These are phyloP conservation scores for Leishmania major DNA, from an alignment of 208 protist genomes.

Conservation along the genomic window DNA sequence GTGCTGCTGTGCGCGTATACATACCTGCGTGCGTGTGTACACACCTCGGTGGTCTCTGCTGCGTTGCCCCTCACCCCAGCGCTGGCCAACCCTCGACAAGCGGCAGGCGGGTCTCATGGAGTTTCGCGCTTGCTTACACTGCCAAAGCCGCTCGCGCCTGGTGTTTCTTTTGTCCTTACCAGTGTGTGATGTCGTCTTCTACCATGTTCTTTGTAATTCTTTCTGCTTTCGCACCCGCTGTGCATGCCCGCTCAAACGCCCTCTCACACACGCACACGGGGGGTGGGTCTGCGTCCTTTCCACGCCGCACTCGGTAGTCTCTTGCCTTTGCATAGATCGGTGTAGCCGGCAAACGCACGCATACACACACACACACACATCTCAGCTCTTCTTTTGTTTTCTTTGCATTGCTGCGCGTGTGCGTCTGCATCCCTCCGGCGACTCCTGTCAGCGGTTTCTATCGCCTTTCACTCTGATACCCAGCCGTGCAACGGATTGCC, in stretches of 20 bases:
- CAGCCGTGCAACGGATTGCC: not conserved
- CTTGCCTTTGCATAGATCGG: not conserved
- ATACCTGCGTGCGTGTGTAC: not conserved
- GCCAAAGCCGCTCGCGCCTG: not conserved
- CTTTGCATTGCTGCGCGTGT: not conserved
- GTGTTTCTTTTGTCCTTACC: not conserved
- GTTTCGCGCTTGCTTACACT: not conserved
- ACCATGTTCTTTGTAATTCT: not conserved
- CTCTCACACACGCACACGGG: not conserved
- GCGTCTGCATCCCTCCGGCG: not conserved
- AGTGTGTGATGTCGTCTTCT: not conserved
- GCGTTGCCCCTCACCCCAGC: not conserved
- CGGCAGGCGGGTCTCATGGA: not conserved
- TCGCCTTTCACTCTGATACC: not conserved
- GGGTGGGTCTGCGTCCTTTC: not conserved
- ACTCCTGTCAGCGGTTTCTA: conserved; percentile 2
- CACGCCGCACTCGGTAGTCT: not conserved
- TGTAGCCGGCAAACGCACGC: conserved; percentile 4
- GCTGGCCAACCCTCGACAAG: not conserved
- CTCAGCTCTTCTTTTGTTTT: conserved; percentile 24
- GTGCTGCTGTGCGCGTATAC: not conserved
- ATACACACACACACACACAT: not conserved
- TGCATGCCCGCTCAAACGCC: not conserved
- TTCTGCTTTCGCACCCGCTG: not conserved
- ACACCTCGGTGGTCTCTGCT: not conserved